Base-by-base conservation (phyloP, 176 grass and related monocot genomes). In the Chloris gayana region DNA sequence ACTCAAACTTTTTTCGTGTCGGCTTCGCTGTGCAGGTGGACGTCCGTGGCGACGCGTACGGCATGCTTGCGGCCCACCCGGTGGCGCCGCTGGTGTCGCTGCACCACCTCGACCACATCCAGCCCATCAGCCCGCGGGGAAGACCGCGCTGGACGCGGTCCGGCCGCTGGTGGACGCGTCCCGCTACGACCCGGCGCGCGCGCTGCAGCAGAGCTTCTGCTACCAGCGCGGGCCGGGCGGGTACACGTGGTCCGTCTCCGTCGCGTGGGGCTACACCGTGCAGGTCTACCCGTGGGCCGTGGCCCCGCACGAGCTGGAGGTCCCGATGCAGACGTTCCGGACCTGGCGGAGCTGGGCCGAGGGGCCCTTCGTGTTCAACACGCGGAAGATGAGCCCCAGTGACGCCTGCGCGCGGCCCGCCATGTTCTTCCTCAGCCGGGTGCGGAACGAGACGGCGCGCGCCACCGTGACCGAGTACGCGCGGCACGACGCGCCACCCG, bases 51-150 rank as follows among this genome's bases (percentile, higher is more conserved):
- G 89, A 97, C 82, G 90, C 88, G 72, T 97, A 94, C 65, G 92
- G 95, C 32, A 74, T 97, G 87, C 85, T 97, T 12, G 92, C 95
- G 24, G 91, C 89, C 15, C 95, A 97, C 87, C 95, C 95, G 25
- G 37, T 97, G 77, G 89, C 89, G 26, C 95, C 95, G 6, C 67
- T 97, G 70, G 72, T 97, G 25, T 94, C 95, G n/a, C 81, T 97
- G 25, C 91, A 97, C 87, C 92, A 94, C 91, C 89, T 97, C 21
- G 85, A 91, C 77, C 74, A 94, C 80, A 8, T 97, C 67, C 32
- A 77, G 54, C 92, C 89, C 76, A 85, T 97, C 59, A 70, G 13
- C n/a, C 95, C 92, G 1, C 31, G 1, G 1, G 81, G 83, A 46
- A 34, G 31, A 85, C 66, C 6, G 76, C 83, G 22, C 67, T 97